Base-by-base conservation (phyloP, 2,329 filamentous ascomycete genomes). In the Trichoderma arundinaceum region DNA sequence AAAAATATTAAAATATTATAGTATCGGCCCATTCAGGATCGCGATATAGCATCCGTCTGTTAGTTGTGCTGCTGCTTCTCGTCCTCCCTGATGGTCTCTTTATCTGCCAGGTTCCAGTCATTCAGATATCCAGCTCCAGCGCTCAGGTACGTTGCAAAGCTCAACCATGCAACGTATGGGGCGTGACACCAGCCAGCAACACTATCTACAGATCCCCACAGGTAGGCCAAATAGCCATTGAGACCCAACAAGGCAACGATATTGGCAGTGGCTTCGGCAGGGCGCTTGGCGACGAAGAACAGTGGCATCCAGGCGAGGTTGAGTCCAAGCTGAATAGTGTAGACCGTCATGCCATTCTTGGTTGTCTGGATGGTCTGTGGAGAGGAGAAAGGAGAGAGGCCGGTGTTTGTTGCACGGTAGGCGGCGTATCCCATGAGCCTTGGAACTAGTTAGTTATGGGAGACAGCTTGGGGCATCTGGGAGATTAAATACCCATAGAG, bases 281-380 rank as follows among this genome's bases (percentile, higher is more conserved):
- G 92, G 15, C 87, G 86, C 69, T 89, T 88, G 58, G 90, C 74
- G n/a, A 86, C 84, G 75, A 97, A 97, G 84, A 97, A 97, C 10
- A 97, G 84, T 12, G 94, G 94, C 86, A 93, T 97, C 92, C 92
- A 98, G 62, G 90, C 77, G 35, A 96, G 82, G 76, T 97, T 97
- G 59, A 97, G 83, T 10, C 85, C 91, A 7, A 97, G 88, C 79
- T 97, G 94, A 67, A 93, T 82, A 2, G 91, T 91, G 81, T 97
- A 97, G 35, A 97, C 84, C 0, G 90, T 92, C 66, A 92, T 89
- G 70, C 89, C 90, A 70, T 88, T 83, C 75, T 86, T 86, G 60
- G 90, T 87, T 62, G 86, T 79, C 41, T 81, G 77, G 54, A 86
- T 82, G n/a, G 84, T 86, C 44, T 79, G 76, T 35, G 84, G 80